These are phyloP conservation scores for Termitomyces eurrhizus DNA, from an alignment of 768 basidiomycete genomes.

Conservation along the genomic window DNA sequence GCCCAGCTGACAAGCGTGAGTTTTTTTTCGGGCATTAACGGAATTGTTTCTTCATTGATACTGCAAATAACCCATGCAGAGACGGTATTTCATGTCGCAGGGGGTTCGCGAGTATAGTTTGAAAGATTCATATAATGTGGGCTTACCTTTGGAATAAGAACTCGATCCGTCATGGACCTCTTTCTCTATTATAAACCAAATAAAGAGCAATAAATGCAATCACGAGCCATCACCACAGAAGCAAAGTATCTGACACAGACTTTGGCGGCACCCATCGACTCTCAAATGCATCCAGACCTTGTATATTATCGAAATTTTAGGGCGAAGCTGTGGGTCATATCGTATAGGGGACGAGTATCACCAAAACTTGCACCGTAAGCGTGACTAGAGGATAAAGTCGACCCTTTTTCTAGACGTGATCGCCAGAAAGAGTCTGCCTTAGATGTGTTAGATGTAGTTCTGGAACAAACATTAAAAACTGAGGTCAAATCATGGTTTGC, in stretches of 20 bases:
- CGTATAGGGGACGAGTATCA: background rate
- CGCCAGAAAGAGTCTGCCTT: background rate
- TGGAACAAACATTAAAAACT: background rate
- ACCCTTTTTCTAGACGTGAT: background rate
- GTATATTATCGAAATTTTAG: background rate
- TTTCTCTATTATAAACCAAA: background rate
- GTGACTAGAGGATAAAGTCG: background rate
- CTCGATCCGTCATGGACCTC: background rate
- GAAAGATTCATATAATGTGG: background rate
- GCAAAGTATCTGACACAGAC: background rate
- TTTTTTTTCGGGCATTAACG: background rate
- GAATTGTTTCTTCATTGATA: no score
- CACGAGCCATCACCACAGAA: background rate
- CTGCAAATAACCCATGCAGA: background rate
- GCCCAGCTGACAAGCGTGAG: background rate
- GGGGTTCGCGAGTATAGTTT: background rate
- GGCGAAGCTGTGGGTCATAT: background rate
- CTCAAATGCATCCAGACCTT: background rate
- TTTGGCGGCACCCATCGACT: background rate
- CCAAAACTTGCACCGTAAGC: background rate
- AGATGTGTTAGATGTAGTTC: background rate
- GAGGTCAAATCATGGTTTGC: background rate
- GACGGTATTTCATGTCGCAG: background rate
- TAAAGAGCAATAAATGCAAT: background rate
- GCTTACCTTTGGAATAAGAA: background rate